phyloP scores from a whole-genome alignment of 176 grass and related monocot species.

The Triticum dicoccoides region DNA sequence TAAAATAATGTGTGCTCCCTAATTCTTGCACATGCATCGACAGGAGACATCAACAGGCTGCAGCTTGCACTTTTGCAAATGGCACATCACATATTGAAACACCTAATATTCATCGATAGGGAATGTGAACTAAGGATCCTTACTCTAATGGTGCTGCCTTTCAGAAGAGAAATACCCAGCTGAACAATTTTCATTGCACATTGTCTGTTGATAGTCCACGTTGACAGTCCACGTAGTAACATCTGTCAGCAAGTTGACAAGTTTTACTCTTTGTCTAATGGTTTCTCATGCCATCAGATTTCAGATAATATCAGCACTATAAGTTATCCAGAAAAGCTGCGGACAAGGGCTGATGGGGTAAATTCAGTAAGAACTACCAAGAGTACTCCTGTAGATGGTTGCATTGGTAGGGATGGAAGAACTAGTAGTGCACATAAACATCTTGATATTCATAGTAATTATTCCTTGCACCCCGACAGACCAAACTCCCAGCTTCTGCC shows the following conservation, averaged over 20 bases:
- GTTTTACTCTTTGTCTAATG: not conserved
- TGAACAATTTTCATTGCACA: conserved; percentile 24
- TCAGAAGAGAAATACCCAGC: conserved; percentile 21
- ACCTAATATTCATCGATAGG: conserved; percentile 13
- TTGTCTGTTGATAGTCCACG: conserved; percentile 38
- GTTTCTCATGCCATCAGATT: conserved; percentile 1
- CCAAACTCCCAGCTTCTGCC: conserved; percentile 5
- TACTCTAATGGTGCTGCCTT: conserved; percentile 19
- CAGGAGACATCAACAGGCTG: conserved; percentile 26
- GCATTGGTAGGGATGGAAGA: conserved; percentile 21
- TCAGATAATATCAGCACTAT: conserved; percentile 6
- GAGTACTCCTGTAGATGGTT: conserved; percentile 24
- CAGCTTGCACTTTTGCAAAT: not conserved
- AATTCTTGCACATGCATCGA: too few species aligned
- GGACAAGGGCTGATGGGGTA: conserved; percentile 24
- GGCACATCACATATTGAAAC: conserved; percentile 25
- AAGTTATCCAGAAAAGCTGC: conserved; percentile 29
- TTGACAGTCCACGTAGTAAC: conserved; percentile 3
- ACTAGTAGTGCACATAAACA: not conserved
- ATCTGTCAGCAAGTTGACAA: conserved; percentile 23
- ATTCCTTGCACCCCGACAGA: not conserved
- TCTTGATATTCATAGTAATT: conserved; percentile 23
- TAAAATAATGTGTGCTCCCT: too few species aligned
- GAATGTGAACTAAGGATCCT: conserved; percentile 13
- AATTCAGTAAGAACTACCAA: conserved; percentile 22